Conservation (phyloP, 768 basidiomycete species). For the Hygrophorus pudorinus region DNA sequence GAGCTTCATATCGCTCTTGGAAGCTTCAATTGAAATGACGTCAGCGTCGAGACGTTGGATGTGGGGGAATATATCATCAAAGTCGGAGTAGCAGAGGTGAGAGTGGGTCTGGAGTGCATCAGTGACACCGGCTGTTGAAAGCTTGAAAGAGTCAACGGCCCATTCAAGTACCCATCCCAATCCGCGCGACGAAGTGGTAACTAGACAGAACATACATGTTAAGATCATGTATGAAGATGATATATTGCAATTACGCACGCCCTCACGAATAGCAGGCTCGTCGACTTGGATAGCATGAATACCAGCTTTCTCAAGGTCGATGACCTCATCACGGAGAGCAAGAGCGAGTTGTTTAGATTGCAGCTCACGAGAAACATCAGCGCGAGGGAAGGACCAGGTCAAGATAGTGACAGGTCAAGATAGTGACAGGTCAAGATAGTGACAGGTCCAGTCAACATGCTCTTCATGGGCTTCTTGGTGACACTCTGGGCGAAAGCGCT, state of each 20-base stretch:
- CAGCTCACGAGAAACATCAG: constrained; percentile 90
- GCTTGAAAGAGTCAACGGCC: constrained; percentile 99
- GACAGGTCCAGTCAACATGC: no score
- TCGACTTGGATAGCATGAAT: constrained; percentile 99
- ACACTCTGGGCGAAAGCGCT: constrained; percentile 93
- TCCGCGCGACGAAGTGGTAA: constrained; percentile 93
- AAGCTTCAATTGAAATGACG: constrained; percentile 97
- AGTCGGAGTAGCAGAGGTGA: constrained; percentile 99
- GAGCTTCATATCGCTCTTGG: constrained; percentile 98
- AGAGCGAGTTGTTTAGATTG: constrained; percentile 98
- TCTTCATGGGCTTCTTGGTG: constrained; percentile 95
- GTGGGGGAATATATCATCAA: constrained; percentile 96
- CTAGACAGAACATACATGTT: constrained; percentile 24
- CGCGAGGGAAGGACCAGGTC: constrained; percentile 78
- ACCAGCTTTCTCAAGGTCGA: constrained; percentile 93
- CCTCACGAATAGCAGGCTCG: constrained; percentile 99
- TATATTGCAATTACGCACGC: constrained; percentile 82
- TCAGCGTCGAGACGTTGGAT: constrained; percentile 96
- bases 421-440: constrained; percentile 91
- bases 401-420: constrained; percentile 90
- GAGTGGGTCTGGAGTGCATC: constrained; percentile 96
- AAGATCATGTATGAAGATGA: background rate
- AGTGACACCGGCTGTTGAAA: constrained; percentile 91
- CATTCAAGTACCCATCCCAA: constrained; percentile 95
- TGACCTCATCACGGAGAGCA: constrained; percentile 94